These are phyloP conservation scores for Aegilops speltoides DNA, from an alignment of 176 grass and related monocot genomes.

Conservation along the genomic window DNA sequence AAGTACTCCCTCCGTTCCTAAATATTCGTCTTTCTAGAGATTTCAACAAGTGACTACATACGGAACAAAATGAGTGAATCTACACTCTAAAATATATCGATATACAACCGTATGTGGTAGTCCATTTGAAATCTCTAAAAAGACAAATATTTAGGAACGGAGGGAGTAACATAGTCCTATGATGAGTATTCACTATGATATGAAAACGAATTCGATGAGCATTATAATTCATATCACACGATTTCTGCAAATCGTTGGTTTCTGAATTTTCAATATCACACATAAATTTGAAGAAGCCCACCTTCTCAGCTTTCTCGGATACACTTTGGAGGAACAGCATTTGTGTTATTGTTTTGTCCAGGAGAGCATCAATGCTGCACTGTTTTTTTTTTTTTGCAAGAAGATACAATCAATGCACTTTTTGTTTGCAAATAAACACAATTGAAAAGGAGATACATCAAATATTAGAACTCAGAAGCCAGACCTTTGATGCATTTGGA, in stretches of 20 bases:
- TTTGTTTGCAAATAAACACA: conserved; percentile 9
- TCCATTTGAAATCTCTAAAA: no score
- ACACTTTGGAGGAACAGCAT: conserved; percentile 70
- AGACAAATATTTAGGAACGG: no score
- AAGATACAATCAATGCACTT: conserved; percentile 23
- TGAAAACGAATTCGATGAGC: background rate
- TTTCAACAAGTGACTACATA: no score
- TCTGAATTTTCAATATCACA: background rate
- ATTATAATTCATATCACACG: background rate
- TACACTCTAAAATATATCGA: no score
- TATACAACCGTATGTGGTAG: no score
- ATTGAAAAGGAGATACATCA: background rate
- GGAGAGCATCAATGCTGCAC: conserved; percentile 79
- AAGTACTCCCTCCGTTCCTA: background rate
- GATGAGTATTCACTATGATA: background rate
- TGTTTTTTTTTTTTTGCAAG: conserved; percentile 44
- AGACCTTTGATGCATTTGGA: conserved; percentile 70
- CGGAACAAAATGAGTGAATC: no score
- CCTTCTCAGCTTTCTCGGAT: conserved; percentile 59
- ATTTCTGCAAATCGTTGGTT: background rate
- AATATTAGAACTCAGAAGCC: conserved; percentile 5
- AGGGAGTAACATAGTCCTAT: background rate
- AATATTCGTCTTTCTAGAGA: no score
- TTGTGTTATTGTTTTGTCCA: conserved; percentile 67
- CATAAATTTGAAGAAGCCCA: conserved; percentile 35